Evolutionary conservation across 2,329 filamentous ascomycete species (phyloP).

Genomic region (Fusarium avenaceum): DNA sequence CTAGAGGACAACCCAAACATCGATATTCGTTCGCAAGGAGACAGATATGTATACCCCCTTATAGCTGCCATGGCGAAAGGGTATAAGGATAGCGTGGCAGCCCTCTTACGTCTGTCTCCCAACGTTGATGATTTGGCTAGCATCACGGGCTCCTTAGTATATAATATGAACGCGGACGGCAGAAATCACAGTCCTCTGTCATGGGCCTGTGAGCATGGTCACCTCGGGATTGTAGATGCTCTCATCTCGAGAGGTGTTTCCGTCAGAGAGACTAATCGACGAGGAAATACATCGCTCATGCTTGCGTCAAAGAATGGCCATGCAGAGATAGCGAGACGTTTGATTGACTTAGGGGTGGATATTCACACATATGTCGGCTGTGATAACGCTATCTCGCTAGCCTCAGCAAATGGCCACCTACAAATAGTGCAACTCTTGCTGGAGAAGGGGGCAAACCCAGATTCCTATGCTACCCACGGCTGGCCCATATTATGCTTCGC

Average conservation of each 20-base stretch:
- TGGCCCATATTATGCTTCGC: accelerated
- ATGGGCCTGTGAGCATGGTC: neutral
- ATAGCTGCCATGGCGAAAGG: constrained; percentile 33
- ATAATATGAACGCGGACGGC: accelerated
- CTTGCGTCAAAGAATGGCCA: accelerated
- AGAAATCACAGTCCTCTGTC: accelerated
- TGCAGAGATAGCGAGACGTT: accelerated
- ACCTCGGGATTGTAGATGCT: accelerated
- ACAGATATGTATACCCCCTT: constrained; percentile 19
- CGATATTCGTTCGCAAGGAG: neutral
- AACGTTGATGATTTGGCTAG: accelerated
- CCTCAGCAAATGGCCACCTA: accelerated
- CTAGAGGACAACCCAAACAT: accelerated
- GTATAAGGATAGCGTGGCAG: neutral
- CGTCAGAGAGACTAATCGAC: accelerated
- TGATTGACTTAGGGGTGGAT: accelerated
- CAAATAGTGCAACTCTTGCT: accelerated
- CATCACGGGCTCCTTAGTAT: accelerated
- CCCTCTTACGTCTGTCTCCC: neutral
- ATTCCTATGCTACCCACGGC: accelerated
- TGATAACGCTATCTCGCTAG: accelerated
- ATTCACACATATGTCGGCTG: accelerated
- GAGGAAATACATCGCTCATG: accelerated
- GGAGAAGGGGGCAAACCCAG: accelerated
- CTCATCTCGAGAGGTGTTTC: accelerated